Conservation (phyloP, 805 yeast genomes). For the Blastobotrys mokoenaii region DNA sequence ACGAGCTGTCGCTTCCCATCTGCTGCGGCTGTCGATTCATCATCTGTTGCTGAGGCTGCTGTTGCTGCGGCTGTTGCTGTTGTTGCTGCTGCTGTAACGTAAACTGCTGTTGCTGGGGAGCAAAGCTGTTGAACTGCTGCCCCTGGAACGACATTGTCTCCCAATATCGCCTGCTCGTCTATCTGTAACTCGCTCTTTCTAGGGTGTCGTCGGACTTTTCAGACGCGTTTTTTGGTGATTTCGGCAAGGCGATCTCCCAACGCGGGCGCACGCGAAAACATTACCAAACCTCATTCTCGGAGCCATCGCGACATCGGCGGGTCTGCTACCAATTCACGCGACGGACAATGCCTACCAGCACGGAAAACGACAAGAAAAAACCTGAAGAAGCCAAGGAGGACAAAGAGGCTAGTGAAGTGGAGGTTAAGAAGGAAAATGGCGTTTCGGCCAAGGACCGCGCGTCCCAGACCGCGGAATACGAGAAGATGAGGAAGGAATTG, state of each 20-base stretch:
- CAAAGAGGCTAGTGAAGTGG: neutral
- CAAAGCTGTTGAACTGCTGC: neutral
- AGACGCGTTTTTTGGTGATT: no score
- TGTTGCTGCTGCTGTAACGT: conserved; percentile 14
- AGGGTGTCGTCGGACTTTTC: no score
- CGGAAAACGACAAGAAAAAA: conserved; percentile 4
- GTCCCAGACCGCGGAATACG: conserved; percentile 44
- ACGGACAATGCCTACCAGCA: conserved; percentile 11
- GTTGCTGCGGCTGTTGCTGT: conserved; percentile 6
- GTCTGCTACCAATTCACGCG: no score
- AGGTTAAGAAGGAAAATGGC: neutral
- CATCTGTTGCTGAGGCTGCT: no score
- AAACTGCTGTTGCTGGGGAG: conserved; percentile 6
- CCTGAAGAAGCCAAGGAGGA: neutral
- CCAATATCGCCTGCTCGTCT: neutral
- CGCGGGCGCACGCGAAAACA: no score
- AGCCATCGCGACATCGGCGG: no score
- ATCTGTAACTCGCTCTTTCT: no score
- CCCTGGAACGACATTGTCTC: neutral
- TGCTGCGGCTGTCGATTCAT: neutral
- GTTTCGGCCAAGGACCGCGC: conserved; percentile 4
- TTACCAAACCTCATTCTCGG: no score
- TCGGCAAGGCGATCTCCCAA: no score
- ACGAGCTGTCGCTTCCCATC: conserved; percentile 1
- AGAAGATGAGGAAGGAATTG: conserved; percentile 55